Evolutionary conservation across 305 asterid genomes (phyloP), one percentile per base, ranked within the genome.

Genomic region (Rubia tinctorum): DNA sequence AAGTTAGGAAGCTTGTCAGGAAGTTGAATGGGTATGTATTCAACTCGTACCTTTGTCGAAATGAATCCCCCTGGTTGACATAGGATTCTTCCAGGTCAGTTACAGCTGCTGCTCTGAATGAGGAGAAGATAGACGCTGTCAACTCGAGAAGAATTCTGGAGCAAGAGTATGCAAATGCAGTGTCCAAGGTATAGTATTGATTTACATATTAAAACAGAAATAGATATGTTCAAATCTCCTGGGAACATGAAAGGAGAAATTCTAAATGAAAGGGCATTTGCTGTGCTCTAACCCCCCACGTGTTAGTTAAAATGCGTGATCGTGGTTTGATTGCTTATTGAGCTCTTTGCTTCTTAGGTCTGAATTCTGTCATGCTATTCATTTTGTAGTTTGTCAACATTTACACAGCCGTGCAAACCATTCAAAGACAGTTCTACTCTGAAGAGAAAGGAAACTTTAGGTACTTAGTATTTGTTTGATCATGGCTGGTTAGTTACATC

Each of bases 81-180:
- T 75, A 51, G 78, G 39, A 42, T 79, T 84, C 78, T 85, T 78
- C 86, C 90, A 93, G 97, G 91, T 86, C 83, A 74, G 89, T 82
- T 68, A 82, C 74, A 74, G 66, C 75, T 65, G 60, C 80, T 63
- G 66, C 43, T 59, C 9, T 39, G 47, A 68, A 73, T 37, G 83
- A 85, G 75, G 88, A 76, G 72, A 76, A 80, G 60, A 73, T 27
- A 34, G 90, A 84, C 65, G 85, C 63, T 59, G 69, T 78, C 66
- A 78, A 71, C 76, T 68, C 80, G 61, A 87, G 85, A 80, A 78
- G 80, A 80, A 73, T 66, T 74, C 87, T 89, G 22, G 86, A 83
- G 71, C 85, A 79, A 71, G 86, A 83, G 79, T 91, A 84, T 82
- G 82, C 78, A 45, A 75, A 73, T 51, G 73, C 77, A 75, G 87